Evolutionary conservation across 1,284 basidiomycete species (phyloP).

Genomic region (Exobasidium cylindrosporum): DNA sequence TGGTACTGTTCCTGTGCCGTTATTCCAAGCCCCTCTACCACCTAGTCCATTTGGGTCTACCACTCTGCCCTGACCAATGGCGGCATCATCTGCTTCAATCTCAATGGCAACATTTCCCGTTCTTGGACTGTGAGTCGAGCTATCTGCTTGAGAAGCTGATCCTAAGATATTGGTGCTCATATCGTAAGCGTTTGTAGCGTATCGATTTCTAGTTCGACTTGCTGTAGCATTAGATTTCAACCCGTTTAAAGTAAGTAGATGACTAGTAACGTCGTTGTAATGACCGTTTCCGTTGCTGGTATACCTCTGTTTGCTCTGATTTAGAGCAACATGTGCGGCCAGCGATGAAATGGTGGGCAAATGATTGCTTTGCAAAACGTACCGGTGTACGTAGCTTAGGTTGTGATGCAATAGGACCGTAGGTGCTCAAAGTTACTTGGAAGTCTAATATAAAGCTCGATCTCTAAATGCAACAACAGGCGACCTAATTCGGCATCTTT

Average conservation of each 20-base stretch:
- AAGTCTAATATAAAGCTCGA: too few relatives aligned
- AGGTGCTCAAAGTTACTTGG: too few relatives aligned
- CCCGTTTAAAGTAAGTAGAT: background rate
- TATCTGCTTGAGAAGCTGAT: background rate
- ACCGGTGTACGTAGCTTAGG: too few relatives aligned
- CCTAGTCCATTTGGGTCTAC: background rate
- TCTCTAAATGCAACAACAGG: too few relatives aligned
- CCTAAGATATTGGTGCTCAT: background rate
- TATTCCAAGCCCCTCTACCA: background rate
- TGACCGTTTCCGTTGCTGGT: background rate
- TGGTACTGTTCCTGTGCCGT: background rate
- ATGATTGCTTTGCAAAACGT: too few relatives aligned
- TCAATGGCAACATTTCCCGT: background rate
- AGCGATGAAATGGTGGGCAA: background rate
- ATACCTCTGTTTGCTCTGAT: background rate
- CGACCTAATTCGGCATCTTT: too few relatives aligned
- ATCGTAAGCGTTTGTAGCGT: background rate
- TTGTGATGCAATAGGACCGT: too few relatives aligned
- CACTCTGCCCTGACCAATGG: background rate
- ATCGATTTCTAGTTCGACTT: background rate
- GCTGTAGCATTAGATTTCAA: background rate
- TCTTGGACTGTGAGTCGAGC: background rate
- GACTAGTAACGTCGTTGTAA: background rate
- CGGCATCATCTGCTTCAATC: background rate
- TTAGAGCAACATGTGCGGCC: background rate